Base-by-base conservation (phyloP, 768 basidiomycete genomes). In the Serpula lacrymans region DNA sequence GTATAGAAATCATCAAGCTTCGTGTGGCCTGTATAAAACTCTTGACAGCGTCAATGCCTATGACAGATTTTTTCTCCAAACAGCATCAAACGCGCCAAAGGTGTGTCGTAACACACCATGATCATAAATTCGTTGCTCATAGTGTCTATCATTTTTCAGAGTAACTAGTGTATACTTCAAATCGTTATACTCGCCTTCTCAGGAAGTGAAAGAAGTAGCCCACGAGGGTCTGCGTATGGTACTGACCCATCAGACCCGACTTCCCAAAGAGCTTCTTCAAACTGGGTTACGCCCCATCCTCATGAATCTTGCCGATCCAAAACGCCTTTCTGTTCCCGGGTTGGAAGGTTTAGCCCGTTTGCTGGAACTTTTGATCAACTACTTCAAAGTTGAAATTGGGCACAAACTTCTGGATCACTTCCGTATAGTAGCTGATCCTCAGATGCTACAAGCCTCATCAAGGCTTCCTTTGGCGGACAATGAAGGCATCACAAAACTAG, bases 351-450 rank as follows among this genome's bases (percentile, higher is more conserved):
- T 99, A 17, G 95, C 94, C 10, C 83, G 95, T 10, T 75, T 99
- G 35, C 71, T 99, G 35, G 92, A 96, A 60, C 76, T 99, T 6
- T 67, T 99, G 41, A 96, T 93, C 27, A 97, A 97, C 60, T 98
- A 99, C 66, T 99, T 99, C 81, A 98, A 97, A 62, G 95, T 99
- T 13, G 96, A 99, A 68, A 98, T 99, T 45, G 96, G 96, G 1
- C 80, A 89, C 61, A 99, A 99, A 64, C 79, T 99, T 6, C 72
- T 99, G 16, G 96, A 98, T 53, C 96, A 99, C 59, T 97, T 95
- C 67, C 83, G 85, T 30, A 81, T 86, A 26, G 84, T 99, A 16
- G 89, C 95, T 18, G 92, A 95, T 54, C 85, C 90, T 11, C 82
- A 84, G 49, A 83, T 89, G 70, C 73, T 97, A 20, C 75, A 78